Conservation (phyloP, 2,329 filamentous ascomycete genomes). For the Phyllosticta capitalensis region DNA sequence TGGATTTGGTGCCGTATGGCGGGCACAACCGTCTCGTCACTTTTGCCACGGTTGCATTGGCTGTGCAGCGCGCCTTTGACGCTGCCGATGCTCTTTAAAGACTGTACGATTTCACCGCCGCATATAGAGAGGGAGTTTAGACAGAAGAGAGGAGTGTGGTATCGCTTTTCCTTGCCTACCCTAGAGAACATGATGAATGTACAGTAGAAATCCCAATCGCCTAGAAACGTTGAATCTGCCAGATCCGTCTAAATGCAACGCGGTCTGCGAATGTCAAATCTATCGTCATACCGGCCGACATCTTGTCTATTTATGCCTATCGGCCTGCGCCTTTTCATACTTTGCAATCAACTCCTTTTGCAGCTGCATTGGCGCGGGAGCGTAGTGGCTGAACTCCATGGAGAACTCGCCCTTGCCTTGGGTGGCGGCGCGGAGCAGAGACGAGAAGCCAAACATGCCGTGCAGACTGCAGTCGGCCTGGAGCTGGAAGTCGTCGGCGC, state of each 20-base stretch:
- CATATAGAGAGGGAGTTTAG: background rate
- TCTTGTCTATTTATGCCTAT: constrained; percentile 39
- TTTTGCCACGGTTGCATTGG: constrained; percentile 53
- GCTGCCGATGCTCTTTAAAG: constrained; percentile 1
- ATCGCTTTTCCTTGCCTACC: constrained; percentile 1
- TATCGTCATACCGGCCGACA: background rate
- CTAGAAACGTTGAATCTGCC: background rate
- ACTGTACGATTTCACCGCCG: background rate
- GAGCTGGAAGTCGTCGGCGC: constrained; percentile 86
- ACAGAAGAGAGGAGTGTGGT: constrained; percentile 6
- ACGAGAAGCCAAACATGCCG: constrained; percentile 95
- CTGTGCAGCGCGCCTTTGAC: constrained; percentile 57
- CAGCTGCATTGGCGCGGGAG: constrained; percentile 73
- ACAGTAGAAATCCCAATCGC: background rate
- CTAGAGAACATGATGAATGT: constrained; percentile 3
- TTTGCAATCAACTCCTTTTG: constrained; percentile 69
- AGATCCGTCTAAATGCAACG: background rate
- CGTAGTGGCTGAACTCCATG: constrained; percentile 98
- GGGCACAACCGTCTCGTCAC: constrained; percentile 61
- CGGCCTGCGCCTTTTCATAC: constrained; percentile 57
- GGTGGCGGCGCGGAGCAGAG: constrained; percentile 80
- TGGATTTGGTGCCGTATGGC: constrained; percentile 36
- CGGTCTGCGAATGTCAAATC: background rate
- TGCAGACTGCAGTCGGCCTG: constrained; percentile 89
- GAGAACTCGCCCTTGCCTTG: constrained; percentile 98